These are phyloP conservation scores for Colletotrichum sp. DNA, from an alignment of 2,329 filamentous ascomycete species.

Conservation along the genomic window DNA sequence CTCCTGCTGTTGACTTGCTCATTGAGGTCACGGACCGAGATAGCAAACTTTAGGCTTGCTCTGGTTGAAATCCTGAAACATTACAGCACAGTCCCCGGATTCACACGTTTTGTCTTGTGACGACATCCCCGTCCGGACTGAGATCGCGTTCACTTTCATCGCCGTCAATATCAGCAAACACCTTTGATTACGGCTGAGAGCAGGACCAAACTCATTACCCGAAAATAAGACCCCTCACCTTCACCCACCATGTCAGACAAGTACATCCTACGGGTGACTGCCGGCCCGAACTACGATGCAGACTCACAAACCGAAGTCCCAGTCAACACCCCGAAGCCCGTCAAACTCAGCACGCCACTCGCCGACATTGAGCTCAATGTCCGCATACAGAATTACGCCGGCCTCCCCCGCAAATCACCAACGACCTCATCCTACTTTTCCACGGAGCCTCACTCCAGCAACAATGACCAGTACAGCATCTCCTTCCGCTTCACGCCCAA, in stretches of 20 bases:
- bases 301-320: constrained; percentile 74
- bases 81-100: not conserved
- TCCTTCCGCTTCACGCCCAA: constrained; percentile 80
- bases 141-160: not conserved
- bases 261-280: constrained; percentile 83
- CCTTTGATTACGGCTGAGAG: not conserved
- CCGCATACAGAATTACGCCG: constrained; percentile 69
- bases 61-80: not conserved
- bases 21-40: not conserved
- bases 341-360: constrained; percentile 67
- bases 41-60: not conserved
- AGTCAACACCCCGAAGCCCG: constrained; percentile 72
- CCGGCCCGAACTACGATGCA: constrained; percentile 77
- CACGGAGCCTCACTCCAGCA: constrained; percentile 67
- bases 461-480: constrained; percentile 84
- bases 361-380: constrained; percentile 75
- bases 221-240: not conserved
- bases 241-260: constrained; percentile 59
- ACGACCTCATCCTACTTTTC: constrained; percentile 79
- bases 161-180: too few relatives aligned
- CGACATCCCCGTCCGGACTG: not conserved
- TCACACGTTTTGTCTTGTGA: not conserved
- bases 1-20: not conserved
- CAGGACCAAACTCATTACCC: not conserved
- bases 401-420: constrained; percentile 76